Conservation (phyloP, 2,329 filamentous ascomycete genomes). For the Erysiphe pisi region DNA sequence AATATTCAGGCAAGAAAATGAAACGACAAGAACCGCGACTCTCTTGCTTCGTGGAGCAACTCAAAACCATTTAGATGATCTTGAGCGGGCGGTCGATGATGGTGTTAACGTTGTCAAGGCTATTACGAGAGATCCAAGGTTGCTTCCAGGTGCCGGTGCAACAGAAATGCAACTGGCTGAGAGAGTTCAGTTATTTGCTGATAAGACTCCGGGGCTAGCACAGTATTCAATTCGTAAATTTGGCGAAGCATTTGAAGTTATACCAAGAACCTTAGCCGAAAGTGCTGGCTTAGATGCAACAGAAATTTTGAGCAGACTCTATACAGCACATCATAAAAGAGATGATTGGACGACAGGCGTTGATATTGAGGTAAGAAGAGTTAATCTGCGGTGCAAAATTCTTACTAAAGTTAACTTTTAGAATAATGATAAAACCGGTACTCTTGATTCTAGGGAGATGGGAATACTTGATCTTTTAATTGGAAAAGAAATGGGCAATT, state of each 20-base stretch:
- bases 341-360: conserved; percentile 86
- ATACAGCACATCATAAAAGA: conserved; percentile 83
- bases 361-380: conserved; percentile 61
- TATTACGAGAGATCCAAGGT: conserved; percentile 80
- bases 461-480: conserved; percentile 88
- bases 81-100: conserved; percentile 94
- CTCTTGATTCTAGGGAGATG: conserved; percentile 72
- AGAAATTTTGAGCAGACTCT: conserved; percentile 85
- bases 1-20: conserved; percentile 93
- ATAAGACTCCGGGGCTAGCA: conserved; percentile 82
- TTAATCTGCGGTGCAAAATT: background rate
- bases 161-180: conserved; percentile 91
- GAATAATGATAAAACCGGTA: conserved; percentile 70
- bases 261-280: conserved; percentile 86
- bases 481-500: conserved; percentile 88
- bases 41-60: conserved; percentile 90
- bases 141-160: conserved; percentile 89
- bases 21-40: conserved; percentile 83
- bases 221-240: conserved; percentile 98
- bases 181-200: conserved; percentile 77
- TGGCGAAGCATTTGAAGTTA: conserved; percentile 93
- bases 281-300: conserved; percentile 93
- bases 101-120: conserved; percentile 98
- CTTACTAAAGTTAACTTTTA: conserved; percentile 35
- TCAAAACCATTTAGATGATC: conserved; percentile 94